Conservation (phyloP, 176 grass and related monocot genomes). For the Avena insularis region DNA sequence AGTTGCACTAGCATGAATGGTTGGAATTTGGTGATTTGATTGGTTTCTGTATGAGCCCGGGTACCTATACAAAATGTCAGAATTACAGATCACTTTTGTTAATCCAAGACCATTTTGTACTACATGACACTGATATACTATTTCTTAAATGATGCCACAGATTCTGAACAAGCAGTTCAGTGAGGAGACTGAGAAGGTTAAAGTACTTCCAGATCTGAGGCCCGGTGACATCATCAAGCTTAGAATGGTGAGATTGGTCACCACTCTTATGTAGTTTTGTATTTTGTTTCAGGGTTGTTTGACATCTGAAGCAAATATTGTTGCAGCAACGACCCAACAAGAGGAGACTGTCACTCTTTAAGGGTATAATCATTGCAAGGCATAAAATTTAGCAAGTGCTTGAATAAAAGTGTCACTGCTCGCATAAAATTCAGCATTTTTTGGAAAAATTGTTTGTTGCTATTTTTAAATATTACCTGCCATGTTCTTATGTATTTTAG, state of each 20-base stretch:
- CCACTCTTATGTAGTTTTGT: constrained; percentile 14
- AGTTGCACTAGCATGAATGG: background rate
- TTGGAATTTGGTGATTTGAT: constrained; percentile 8
- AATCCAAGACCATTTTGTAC: background rate
- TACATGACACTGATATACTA: background rate
- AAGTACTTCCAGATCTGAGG: constrained; percentile 77
- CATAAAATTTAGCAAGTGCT: constrained; percentile 42
- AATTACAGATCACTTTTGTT: background rate
- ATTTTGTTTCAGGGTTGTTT: constrained; percentile 14
- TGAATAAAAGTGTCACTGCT: too few species aligned
- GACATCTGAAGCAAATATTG: constrained; percentile 19
- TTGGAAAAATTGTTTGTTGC: too few species aligned
- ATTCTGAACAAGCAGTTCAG: constrained; percentile 92
- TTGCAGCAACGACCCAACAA: constrained; percentile 89
- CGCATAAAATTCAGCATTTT: too few species aligned
- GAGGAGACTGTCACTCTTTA: constrained; percentile 86
- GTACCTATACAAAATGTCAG: background rate
- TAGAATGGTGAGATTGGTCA: constrained; percentile 68
- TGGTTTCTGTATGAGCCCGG: background rate
- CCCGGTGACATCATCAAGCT: constrained; percentile 92
- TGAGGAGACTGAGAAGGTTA: constrained; percentile 83
- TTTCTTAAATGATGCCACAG: constrained; percentile 40
- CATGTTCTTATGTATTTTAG: too few species aligned
- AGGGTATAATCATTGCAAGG: constrained; percentile 96
- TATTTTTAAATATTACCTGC: too few species aligned